Conservation (phyloP, 148 eudicot genomes). For the Persicaria tinctoria region DNA sequence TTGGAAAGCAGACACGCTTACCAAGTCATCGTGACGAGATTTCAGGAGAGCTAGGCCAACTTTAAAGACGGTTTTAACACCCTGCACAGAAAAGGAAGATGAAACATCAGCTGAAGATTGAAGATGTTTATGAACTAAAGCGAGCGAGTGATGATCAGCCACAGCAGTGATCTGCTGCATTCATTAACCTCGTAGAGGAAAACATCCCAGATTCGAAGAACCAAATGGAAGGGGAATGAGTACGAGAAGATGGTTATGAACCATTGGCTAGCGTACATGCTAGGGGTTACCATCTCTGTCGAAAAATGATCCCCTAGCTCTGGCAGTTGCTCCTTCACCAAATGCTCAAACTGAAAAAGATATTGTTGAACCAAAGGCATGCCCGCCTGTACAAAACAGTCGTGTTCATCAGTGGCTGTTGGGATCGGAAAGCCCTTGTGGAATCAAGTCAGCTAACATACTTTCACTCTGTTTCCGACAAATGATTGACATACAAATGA, state of each 20-base stretch:
- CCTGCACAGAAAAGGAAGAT: slow-evolving; percentile 34
- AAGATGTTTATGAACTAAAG: not conserved
- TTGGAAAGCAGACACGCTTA: slow-evolving; percentile 25
- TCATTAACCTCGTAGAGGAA: slow-evolving; percentile 81
- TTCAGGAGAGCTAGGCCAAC: slow-evolving; percentile 90
- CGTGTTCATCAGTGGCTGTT: not conserved
- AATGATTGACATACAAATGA: not conserved
- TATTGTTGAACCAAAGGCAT: slow-evolving; percentile 97
- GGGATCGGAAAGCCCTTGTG: not conserved
- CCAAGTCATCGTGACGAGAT: slow-evolving; percentile 87
- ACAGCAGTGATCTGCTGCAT: not conserved
- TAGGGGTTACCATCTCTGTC: slow-evolving; percentile 89
- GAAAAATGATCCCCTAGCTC: slow-evolving; percentile 94
- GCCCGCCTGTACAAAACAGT: slow-evolving; percentile 50
- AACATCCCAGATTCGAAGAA: slow-evolving; percentile 95
- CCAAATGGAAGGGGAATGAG: slow-evolving; percentile 92
- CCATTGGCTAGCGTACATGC: slow-evolving; percentile 99
- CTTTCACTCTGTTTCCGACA: not conserved
- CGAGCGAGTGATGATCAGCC: not conserved
- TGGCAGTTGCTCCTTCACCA: slow-evolving; percentile 76
- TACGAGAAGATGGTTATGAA: slow-evolving; percentile 94
- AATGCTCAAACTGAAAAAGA: slow-evolving; percentile 76
- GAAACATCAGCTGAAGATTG: not conserved
- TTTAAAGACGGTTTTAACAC: slow-evolving; percentile 82
- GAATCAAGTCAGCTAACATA: too few species aligned